Base-by-base conservation (phyloP, 345 rosid species). In the Eucalyptus curtisii region DNA sequence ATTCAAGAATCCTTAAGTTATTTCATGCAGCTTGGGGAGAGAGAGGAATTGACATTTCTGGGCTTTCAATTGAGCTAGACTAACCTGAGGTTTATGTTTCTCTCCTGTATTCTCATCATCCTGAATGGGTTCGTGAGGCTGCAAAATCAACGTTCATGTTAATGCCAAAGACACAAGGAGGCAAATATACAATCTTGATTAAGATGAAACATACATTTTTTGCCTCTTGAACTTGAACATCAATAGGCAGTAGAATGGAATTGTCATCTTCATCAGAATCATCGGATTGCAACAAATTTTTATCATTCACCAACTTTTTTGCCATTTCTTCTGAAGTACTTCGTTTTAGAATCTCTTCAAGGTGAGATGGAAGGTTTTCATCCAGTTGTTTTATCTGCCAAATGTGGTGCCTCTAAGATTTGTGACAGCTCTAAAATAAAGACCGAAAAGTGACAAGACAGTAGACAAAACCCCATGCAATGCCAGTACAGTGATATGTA, bases 351-450 rank as follows among this genome's bases (percentile, higher is more conserved):
- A 93, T 89, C 90, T 95, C 97, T 88, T 94, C 97, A 61, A 96
- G 90, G 59, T 94, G 93, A 52, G 91, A 91, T 44, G 97, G 95
- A 88, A 96, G 95, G 91, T 94, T 90, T 87, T 90, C 96, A 88
- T 95, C 96, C 84, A 96, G 94, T 92, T 95, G 92, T 90, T 94
- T 96, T 89, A 92, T 90, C 17, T 40, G 42, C 4, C 42, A 40
- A 40, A 40, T 4, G 42, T 40, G 4, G 42, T 4, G 42, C 42
- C 4, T 40, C 42, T 40, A 40, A 42, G 20, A 85, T 15, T 64
- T 64, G 37, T 13, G 47, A 50, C 37, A 48, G 2, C 55, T 25
- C 37, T 80, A 81, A 81, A 81, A 81, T 5, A 64, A 13, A 30
- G 33, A 30, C 33, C 30, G 71, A 61, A 13, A 61, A 30, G 71